A percentile compares a stretch with the other conserved stretches of the same genome.
Evolutionary conservation across 305 asterid species (phyloP).

Genomic region (Fraxinus xanthoxyloides): DNA sequence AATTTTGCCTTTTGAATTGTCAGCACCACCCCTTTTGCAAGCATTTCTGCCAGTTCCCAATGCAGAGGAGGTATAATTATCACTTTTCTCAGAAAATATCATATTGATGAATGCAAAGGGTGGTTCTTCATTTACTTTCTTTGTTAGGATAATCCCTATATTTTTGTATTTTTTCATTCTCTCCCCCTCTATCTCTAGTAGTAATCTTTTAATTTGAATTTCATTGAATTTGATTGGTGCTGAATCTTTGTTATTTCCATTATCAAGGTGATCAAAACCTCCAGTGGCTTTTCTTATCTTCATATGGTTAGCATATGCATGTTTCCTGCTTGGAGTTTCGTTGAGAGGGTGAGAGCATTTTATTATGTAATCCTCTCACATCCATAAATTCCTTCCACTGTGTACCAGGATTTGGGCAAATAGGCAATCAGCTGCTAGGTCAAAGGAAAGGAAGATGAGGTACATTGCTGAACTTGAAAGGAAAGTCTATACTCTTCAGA

Average conservation of each 20-base stretch:
- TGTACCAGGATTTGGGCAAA: conserved; percentile 91
- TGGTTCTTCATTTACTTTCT: neutral
- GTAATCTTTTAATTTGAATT: neutral
- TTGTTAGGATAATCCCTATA: neutral
- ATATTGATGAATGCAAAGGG: neutral
- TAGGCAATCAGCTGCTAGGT: conserved; percentile 98
- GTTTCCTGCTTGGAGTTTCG: conserved; percentile 9
- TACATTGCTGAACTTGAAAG: conserved; percentile 98
- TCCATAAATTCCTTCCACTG: conserved; percentile 6
- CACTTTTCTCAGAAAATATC: neutral
- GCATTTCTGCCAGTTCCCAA: neutral
- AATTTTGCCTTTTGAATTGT: neutral
- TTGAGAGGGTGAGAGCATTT: conserved; percentile 5
- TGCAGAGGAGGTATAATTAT: neutral
- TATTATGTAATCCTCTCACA: conserved; percentile 14
- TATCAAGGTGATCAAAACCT: neutral
- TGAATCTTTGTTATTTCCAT: neutral
- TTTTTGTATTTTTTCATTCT: neutral
- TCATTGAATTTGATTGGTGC: neutral
- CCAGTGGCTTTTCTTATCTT: neutral
- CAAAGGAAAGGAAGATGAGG: conserved; percentile 98
- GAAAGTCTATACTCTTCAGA: conserved; percentile 91
- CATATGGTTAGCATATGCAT: conserved; percentile 1
- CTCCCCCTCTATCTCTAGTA: neutral
- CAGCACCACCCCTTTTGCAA: neutral